These are phyloP conservation scores for Alternaria triticimaculans DNA, from an alignment of 2,329 filamentous ascomycete species.

Conservation along the genomic window DNA sequence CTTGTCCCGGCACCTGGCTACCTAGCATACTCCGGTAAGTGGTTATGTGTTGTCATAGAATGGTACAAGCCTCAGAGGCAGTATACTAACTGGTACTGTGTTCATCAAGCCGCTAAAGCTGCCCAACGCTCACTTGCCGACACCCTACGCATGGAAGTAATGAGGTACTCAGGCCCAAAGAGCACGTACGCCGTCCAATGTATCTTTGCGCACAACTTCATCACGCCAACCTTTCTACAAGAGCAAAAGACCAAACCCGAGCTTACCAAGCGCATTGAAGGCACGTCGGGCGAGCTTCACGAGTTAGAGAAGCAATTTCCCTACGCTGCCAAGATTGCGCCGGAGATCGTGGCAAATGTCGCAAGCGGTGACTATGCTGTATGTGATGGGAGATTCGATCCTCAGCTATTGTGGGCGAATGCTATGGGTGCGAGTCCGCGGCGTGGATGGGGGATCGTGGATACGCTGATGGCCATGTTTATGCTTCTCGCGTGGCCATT, in stretches of 20 bases:
- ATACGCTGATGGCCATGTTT: slow-evolving; percentile 8
- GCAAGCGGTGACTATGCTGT: slow-evolving; percentile 33
- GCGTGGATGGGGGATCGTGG: slow-evolving; percentile 1
- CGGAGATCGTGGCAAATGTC: slow-evolving; percentile 25
- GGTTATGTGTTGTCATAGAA: not conserved
- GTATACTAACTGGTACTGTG: not conserved
- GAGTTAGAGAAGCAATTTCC: slow-evolving; percentile 26
- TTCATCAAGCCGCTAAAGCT: slow-evolving; percentile 9
- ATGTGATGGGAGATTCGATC: slow-evolving; percentile 21
- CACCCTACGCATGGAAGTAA: slow-evolving; percentile 29
- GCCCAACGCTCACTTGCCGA: slow-evolving; percentile 30
- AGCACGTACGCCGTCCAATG: slow-evolving; percentile 34
- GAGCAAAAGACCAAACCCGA: slow-evolving; percentile 37
- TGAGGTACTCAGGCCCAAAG: slow-evolving; percentile 19
- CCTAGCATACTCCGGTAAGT: not conserved
- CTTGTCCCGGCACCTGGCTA: not conserved
- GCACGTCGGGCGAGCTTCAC: not conserved
- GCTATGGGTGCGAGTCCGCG: slow-evolving; percentile 28
- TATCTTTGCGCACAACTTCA: slow-evolving; percentile 32
- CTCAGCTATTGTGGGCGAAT: slow-evolving; percentile 26
- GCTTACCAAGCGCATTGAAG: slow-evolving; percentile 37
- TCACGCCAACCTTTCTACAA: slow-evolving; percentile 28
- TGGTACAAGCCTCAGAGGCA: not conserved
- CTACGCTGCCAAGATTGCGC: slow-evolving; percentile 26
- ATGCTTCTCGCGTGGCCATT: slow-evolving; percentile 6